These are phyloP conservation scores for Orychophragmus violaceus DNA, from an alignment of 345 rosid species.

Conservation along the genomic window DNA sequence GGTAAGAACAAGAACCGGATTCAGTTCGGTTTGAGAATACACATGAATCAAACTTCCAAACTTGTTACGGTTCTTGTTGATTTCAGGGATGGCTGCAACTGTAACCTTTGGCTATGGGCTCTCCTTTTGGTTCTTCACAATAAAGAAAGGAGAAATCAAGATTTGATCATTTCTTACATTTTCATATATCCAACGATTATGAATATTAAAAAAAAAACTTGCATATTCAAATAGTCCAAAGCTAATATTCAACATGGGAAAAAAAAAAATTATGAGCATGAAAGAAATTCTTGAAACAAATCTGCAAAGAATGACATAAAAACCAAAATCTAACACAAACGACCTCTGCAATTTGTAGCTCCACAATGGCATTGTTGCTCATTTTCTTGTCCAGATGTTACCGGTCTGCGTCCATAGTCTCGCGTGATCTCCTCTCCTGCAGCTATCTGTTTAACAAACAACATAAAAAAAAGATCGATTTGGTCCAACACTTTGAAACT, in stretches of 20 bases:
- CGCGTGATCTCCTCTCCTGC: constrained; percentile 79
- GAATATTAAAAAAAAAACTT: too few species aligned
- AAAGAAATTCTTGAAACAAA: neutral
- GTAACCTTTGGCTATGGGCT: constrained; percentile 52
- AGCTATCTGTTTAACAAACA: constrained; percentile 60
- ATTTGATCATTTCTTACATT: constrained; percentile 1
- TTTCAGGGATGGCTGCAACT: constrained; percentile 48
- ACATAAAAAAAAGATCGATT: neutral
- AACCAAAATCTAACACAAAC: constrained; percentile 37
- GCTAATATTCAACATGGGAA: neutral
- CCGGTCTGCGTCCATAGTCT: constrained; percentile 45
- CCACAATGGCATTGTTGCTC: constrained; percentile 57
- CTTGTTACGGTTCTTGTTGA: neutral
- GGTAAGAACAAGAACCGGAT: constrained; percentile 31
- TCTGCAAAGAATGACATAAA: constrained; percentile 14
- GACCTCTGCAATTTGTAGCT: constrained; percentile 60
- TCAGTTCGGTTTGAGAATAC: neutral
- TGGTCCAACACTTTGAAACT: too few species aligned
- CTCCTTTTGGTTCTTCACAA: constrained; percentile 49
- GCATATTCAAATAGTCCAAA: too few species aligned
- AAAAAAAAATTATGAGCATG: too few species aligned
- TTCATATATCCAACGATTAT: too few species aligned
- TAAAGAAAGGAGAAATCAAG: constrained; percentile 43
- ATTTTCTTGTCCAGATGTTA: constrained; percentile 45
- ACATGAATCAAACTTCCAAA: neutral